Conservation (phyloP, 495 filamentous ascomycete genomes). For the Lepidopterella palustris region DNA sequence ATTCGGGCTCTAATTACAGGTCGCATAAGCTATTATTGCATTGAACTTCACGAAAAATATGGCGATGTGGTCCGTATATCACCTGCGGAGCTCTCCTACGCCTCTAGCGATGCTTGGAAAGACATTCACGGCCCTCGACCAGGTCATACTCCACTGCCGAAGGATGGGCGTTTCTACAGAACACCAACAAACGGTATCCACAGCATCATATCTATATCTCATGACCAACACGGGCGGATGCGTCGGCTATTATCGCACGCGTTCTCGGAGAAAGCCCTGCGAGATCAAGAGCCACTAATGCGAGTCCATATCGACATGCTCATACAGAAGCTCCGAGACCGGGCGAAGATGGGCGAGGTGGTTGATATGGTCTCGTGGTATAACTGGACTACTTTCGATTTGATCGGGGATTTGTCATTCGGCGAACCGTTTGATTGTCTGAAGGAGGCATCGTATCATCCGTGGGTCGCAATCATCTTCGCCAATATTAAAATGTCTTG, state of each 20-base stretch:
- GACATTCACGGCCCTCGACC: constrained; percentile 8
- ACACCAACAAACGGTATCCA: background rate
- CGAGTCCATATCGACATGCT: background rate
- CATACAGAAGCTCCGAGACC: background rate
- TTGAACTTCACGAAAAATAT: background rate
- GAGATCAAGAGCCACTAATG: background rate
- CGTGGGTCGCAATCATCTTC: constrained; percentile 25
- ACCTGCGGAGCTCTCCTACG: background rate
- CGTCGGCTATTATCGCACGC: background rate
- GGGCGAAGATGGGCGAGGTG: background rate
- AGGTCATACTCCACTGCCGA: background rate
- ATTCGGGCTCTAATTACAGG: too few relatives aligned
- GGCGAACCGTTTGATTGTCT: background rate
- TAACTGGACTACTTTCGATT: constrained; percentile 1
- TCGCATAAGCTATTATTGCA: background rate
- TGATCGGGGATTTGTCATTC: background rate
- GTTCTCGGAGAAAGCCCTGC: background rate
- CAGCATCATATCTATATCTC: background rate
- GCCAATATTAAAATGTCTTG: constrained; percentile 24
- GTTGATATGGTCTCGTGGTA: background rate
- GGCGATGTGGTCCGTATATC: background rate
- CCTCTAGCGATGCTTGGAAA: background rate
- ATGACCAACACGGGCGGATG: background rate
- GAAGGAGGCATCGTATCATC: background rate
- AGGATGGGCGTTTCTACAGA: background rate